Conservation (phyloP, 345 rosid genomes). For the Heritiera littoralis region DNA sequence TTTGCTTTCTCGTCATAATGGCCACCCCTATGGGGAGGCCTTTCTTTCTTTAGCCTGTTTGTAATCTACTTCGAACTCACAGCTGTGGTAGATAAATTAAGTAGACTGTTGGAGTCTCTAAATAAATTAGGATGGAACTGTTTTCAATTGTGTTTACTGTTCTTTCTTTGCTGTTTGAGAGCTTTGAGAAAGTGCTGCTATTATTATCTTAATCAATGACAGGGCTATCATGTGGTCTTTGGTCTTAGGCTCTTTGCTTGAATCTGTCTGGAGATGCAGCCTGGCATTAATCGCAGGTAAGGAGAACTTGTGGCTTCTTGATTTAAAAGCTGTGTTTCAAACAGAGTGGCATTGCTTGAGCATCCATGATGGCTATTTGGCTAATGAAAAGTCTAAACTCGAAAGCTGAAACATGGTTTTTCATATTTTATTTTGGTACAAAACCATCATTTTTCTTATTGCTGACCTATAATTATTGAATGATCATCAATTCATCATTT, state of each 20-base stretch:
- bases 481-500: neutral
- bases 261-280: neutral
- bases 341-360: neutral
- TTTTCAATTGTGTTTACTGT: neutral
- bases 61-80: conserved; percentile 8
- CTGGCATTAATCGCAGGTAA: neutral
- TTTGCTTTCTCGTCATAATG: neutral
- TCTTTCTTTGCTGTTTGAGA: neutral
- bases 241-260: neutral
- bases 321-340: neutral
- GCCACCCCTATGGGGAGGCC: neutral
- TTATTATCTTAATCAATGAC: neutral
- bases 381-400: neutral
- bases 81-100: conserved; percentile 11
- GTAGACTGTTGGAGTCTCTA: neutral
- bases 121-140: conserved; percentile 9
- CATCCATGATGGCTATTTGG: neutral
- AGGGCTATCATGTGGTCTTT: neutral
- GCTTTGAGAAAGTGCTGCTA: neutral
- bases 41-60: conserved; percentile 6
- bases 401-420: neutral
- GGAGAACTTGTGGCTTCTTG: too few relatives aligned
- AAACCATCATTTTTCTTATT: too few relatives aligned
- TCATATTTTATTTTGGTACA: neutral
- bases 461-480: neutral